These are phyloP conservation scores for Xylaria arbuscula DNA, from an alignment of 2,329 filamentous ascomycete genomes.

Conservation along the genomic window DNA sequence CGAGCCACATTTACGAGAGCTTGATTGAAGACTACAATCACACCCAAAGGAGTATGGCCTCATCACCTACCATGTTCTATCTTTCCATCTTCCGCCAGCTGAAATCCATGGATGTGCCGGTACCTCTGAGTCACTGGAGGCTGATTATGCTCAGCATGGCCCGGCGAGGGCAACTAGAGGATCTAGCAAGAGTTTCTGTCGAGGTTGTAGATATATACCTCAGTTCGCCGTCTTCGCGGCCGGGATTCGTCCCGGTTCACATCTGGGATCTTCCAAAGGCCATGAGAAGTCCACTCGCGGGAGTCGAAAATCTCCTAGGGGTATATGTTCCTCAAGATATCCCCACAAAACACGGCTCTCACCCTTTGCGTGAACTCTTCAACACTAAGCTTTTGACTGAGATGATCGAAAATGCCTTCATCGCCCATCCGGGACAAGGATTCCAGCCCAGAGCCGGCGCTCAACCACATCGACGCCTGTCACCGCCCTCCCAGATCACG, in stretches of 20 bases:
- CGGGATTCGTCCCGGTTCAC: slow-evolving; percentile 57
- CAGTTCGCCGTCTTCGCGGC: slow-evolving; percentile 43
- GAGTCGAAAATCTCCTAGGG: slow-evolving; percentile 49
- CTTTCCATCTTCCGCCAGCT: slow-evolving; percentile 52
- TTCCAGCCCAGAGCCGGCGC: slow-evolving; percentile 13
- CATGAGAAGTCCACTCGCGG: slow-evolving; percentile 49
- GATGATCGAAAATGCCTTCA: slow-evolving; percentile 61
- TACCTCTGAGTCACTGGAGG: slow-evolving; percentile 57
- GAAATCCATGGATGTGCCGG: slow-evolving; percentile 54
- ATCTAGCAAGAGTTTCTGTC: slow-evolving; percentile 58
- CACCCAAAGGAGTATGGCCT: slow-evolving; percentile 32
- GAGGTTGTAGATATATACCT: slow-evolving; percentile 57
- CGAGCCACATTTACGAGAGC: slow-evolving; percentile 47
- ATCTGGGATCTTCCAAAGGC: slow-evolving; percentile 55
- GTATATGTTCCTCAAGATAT: slow-evolving; percentile 58
- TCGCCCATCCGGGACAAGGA: slow-evolving; percentile 49
- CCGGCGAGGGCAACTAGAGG: slow-evolving; percentile 56
- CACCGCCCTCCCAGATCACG: slow-evolving; percentile 47
- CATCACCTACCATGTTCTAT: slow-evolving; percentile 47
- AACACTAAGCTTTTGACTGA: slow-evolving; percentile 52
- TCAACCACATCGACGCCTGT: slow-evolving; percentile 22
- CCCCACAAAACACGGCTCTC: slow-evolving; percentile 54
- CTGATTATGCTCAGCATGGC: slow-evolving; percentile 58
- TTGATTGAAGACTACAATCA: slow-evolving; percentile 44
- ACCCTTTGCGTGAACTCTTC: slow-evolving; percentile 63